These are phyloP conservation scores for Elongisporangium prolatum DNA, from an alignment of 352 stramenopile species.

Conservation along the genomic window DNA sequence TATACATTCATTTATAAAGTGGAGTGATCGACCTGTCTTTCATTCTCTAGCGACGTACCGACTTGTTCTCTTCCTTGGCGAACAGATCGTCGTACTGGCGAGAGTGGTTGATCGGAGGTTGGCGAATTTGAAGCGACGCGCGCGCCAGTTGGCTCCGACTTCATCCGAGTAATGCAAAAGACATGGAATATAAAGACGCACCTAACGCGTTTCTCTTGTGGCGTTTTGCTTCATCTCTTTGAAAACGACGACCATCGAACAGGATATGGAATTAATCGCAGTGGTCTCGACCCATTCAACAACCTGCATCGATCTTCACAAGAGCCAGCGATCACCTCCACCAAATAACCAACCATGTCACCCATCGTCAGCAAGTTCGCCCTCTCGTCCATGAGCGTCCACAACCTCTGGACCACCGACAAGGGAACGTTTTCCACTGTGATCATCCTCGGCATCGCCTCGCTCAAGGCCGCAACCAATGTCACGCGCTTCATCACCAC, in stretches of 20 bases:
- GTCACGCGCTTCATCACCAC: constrained; percentile 22
- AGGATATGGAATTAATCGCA: no score
- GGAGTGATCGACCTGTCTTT: not conserved
- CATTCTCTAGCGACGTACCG: constrained; percentile 5
- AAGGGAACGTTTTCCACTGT: constrained; percentile 39
- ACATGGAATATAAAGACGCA: no score
- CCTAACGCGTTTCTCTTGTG: no score
- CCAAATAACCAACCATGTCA: no score
- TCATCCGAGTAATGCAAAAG: constrained; percentile 53
- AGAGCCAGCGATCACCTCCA: no score
- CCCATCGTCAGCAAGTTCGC: constrained; percentile 20
- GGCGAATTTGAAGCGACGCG: constrained; percentile 62
- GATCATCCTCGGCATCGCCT: constrained; percentile 30
- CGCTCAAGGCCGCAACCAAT: constrained; percentile 20
- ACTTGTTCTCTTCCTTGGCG: constrained; percentile 50
- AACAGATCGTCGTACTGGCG: constrained; percentile 54
- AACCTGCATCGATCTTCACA: no score
- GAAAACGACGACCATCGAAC: no score
- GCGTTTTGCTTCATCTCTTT: no score
- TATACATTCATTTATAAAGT: not conserved
- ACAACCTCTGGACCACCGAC: constrained; percentile 51
- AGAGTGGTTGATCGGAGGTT: constrained; percentile 78
- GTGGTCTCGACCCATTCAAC: no score
- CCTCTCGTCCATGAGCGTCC: constrained; percentile 29
- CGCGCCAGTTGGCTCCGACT: constrained; percentile 36